These are phyloP conservation scores for Wickerhamiella brachini DNA, from an alignment of 805 yeast genomes.

Conservation along the genomic window DNA sequence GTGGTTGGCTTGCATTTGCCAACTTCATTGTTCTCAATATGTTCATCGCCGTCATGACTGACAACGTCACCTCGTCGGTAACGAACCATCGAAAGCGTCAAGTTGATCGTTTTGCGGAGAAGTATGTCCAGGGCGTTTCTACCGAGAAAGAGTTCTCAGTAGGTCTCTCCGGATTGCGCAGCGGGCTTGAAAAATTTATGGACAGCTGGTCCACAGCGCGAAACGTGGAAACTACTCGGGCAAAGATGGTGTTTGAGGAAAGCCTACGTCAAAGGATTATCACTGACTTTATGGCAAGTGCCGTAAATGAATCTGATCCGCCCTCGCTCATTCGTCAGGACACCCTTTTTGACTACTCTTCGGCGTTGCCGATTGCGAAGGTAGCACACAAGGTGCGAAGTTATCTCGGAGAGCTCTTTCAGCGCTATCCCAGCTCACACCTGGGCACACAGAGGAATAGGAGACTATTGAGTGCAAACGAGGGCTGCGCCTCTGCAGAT, in stretches of 20 bases:
- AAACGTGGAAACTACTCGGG: too few species aligned
- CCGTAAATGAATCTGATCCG: neutral
- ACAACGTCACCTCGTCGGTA: conserved; percentile 62
- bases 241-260: neutral
- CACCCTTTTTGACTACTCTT: neutral
- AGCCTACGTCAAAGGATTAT: conserved; percentile 1
- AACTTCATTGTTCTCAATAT: conserved; percentile 68
- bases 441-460: neutral
- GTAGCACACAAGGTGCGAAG: neutral
- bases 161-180: neutral
- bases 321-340: neutral
- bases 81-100: conserved; percentile 60
- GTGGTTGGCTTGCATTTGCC: conserved; percentile 71
- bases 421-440: conserved; percentile 11
- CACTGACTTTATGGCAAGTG: conserved; percentile 6
- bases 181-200: neutral
- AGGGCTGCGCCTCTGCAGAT: neutral
- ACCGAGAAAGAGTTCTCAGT: neutral
- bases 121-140: conserved; percentile 11
- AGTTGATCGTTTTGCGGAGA: conserved; percentile 41
- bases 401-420: conserved; percentile 1
- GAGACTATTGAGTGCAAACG: neutral
- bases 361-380: neutral
- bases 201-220: neutral
- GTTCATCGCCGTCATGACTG: conserved; percentile 87